Conservation (phyloP, 306 rosid species). For the Cicer arietinum region DNA sequence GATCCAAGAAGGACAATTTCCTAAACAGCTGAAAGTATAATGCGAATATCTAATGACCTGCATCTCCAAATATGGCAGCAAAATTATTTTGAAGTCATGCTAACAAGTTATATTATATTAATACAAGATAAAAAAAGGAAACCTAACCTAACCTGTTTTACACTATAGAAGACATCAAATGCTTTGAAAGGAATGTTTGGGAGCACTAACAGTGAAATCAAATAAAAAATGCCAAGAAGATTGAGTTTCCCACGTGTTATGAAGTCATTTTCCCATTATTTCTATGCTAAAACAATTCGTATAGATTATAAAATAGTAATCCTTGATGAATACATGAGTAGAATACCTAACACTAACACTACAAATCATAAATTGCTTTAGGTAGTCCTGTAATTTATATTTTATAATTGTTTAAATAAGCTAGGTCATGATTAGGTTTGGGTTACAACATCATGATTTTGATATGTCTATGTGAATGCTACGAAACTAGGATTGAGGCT, state of each 20-base stretch:
- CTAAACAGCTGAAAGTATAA: slow-evolving; percentile 73
- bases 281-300: neutral
- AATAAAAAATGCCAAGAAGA: slow-evolving; percentile 5
- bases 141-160: too few relatives aligned
- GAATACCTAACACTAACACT: slow-evolving; percentile 25
- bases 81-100: slow-evolving; percentile 25
- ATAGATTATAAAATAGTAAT: neutral
- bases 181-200: neutral
- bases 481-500: too few relatives aligned
- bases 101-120: too few relatives aligned
- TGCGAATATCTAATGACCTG: slow-evolving; percentile 88
- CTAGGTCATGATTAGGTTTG: neutral
- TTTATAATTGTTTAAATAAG: neutral
- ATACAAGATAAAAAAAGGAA: too few relatives aligned
- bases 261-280: slow-evolving; percentile 7
- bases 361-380: slow-evolving; percentile 8
- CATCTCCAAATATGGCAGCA: slow-evolving; percentile 47
- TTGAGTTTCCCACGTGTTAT: neutral
- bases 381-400: neutral
- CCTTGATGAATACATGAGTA: slow-evolving; percentile 24
- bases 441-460: too few relatives aligned
- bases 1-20: slow-evolving; percentile 82
- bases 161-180: too few relatives aligned
- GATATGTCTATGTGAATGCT: too few relatives aligned
- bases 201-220: slow-evolving; percentile 6